These are phyloP conservation scores for Arabidopsis hybrid DNA, from an alignment of 441 rosid genomes.

Conservation along the genomic window DNA sequence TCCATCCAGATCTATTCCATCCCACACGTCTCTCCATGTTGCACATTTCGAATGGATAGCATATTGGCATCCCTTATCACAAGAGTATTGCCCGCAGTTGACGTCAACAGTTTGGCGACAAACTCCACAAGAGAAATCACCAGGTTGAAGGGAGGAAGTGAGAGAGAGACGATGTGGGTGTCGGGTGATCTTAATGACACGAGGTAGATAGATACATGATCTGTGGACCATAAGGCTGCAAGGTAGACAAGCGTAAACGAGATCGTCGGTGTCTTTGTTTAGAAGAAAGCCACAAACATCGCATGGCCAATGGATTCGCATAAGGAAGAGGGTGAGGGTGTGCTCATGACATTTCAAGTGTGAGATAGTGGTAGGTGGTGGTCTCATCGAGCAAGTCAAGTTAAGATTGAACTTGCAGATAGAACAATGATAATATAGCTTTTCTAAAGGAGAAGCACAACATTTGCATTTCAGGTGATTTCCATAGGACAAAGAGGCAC, in stretches of 20 bases:
- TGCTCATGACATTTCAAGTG: too few species aligned
- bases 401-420: too few species aligned
- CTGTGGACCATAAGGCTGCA: conserved; percentile 18
- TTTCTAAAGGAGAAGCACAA: too few species aligned
- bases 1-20: conserved; percentile 31
- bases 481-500: too few species aligned
- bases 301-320: too few species aligned
- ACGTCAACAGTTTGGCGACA: conserved; percentile 7
- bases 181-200: conserved; percentile 16
- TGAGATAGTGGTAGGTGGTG: too few species aligned
- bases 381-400: too few species aligned
- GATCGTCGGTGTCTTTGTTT: background rate
- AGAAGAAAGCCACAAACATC: background rate
- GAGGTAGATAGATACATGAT: conserved; percentile 9
- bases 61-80: conserved; percentile 3
- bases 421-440: background rate
- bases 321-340: conserved; percentile 5
- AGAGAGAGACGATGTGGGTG: conserved; percentile 17
- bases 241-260: background rate
- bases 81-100: conserved; percentile 10
- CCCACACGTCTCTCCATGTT: conserved; percentile 12
- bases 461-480: too few species aligned
- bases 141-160: background rate
- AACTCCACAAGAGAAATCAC: conserved; percentile 16
- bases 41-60: conserved; percentile 28